These are phyloP conservation scores for Lanmaoa pseudosensibilis DNA, from an alignment of 768 basidiomycete species.

Conservation along the genomic window DNA sequence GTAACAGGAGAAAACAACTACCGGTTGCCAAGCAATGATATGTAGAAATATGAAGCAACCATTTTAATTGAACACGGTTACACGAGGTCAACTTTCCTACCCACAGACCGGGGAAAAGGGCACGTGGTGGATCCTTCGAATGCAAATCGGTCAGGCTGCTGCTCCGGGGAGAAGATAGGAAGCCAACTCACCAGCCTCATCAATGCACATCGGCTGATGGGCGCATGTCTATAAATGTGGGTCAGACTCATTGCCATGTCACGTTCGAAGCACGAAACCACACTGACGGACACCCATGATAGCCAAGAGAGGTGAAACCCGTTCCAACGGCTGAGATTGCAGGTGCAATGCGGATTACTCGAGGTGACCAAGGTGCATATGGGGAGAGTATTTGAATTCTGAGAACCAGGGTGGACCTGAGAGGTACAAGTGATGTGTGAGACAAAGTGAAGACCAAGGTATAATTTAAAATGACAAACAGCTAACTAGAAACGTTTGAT, in stretches of 20 bases:
- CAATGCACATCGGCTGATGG: neutral
- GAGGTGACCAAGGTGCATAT: constrained; percentile 13
- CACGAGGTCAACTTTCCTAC: neutral
- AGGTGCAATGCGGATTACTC: constrained; percentile 23
- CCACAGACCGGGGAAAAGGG: neutral
- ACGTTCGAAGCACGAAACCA: neutral
- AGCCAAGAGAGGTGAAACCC: constrained; percentile 10
- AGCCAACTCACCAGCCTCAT: neutral
- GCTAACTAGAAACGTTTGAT: constrained; percentile 25
- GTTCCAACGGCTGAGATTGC: neutral
- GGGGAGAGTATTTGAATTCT: neutral
- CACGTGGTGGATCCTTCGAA: constrained; percentile 9
- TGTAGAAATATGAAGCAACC: neutral
- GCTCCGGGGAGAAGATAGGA: neutral
- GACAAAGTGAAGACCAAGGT: constrained; percentile 7
- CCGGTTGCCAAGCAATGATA: neutral
- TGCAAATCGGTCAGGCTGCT: constrained; percentile 1
- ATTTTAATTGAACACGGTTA: neutral
- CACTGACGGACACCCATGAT: constrained; percentile 3
- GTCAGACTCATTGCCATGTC: neutral
- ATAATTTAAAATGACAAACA: constrained; percentile 15
- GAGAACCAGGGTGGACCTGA: constrained; percentile 6
- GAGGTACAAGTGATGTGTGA: constrained; percentile 1
- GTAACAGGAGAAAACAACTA: neutral
- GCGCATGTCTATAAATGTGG: neutral